Evolutionary conservation across 208 protist species (phyloP).

Genomic region (Leishmania tropica): DNA sequence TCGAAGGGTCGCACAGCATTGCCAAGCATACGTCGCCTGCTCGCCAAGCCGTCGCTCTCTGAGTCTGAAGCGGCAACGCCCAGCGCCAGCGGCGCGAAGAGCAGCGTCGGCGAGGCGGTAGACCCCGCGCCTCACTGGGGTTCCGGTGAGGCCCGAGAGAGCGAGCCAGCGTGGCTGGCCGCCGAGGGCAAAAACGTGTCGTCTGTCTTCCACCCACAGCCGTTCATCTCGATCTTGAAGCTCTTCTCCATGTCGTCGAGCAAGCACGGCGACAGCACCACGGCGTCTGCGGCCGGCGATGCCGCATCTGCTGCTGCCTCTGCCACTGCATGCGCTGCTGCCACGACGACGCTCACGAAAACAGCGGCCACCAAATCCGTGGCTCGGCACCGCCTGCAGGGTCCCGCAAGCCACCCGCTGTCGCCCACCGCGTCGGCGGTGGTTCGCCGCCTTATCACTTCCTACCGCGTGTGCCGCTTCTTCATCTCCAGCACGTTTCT

Average conservation of each 20-base stretch:
- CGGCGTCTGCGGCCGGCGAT: not conserved
- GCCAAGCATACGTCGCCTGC: conserved; percentile 30
- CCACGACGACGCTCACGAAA: not conserved
- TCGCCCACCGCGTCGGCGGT: not conserved
- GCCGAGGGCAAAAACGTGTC: conserved; percentile 20
- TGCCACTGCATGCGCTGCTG: not conserved
- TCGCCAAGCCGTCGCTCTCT: conserved; percentile 20
- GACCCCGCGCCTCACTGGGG: not conserved
- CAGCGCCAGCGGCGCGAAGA: not conserved
- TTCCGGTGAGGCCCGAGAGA: not conserved
- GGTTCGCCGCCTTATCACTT: conserved; percentile 27
- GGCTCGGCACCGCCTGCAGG: not conserved
- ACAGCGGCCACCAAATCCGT: not conserved
- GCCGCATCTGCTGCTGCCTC: not conserved
- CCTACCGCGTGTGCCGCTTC: conserved; percentile 82
- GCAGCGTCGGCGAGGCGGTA: not conserved
- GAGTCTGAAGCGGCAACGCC: conserved; percentile 3
- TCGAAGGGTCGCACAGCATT: not conserved
- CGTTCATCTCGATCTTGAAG: conserved; percentile 31
- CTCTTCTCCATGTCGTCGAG: conserved; percentile 10
- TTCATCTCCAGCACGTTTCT: conserved; percentile 97
- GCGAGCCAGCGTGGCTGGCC: conserved; percentile 25
- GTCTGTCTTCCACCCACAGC: conserved; percentile 22
- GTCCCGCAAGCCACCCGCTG: not conserved
- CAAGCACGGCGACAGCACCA: not conserved